A percentile compares a stretch with the other conserved stretches of the same genome.
phyloP scores from a whole-genome alignment of 2,329 filamentous ascomycete species.

The Cercospora sp. region DNA sequence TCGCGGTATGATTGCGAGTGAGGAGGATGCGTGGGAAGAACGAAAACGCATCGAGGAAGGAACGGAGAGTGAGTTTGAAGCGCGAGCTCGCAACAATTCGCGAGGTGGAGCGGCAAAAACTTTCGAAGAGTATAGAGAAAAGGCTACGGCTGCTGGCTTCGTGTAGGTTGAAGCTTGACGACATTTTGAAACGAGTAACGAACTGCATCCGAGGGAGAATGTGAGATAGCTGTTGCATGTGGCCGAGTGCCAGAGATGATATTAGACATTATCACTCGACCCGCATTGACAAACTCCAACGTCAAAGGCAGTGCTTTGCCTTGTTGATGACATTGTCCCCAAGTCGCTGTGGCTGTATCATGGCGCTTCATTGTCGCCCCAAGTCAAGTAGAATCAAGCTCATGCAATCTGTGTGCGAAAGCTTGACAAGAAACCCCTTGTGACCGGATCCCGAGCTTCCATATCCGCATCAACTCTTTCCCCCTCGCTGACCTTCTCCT shows the following conservation, averaged over 20 bases:
- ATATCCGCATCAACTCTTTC: not conserved
- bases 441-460: conserved; percentile 1
- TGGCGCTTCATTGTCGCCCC: not conserved
- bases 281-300: not conserved
- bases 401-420: conserved; percentile 16
- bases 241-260: not conserved
- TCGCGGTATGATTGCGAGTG: conserved; percentile 42
- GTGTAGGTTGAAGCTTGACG: conserved; percentile 11
- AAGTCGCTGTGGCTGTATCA: not conserved
- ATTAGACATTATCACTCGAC: not conserved
- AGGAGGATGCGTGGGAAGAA: conserved; percentile 51
- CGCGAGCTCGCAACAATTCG: conserved; percentile 33
- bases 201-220: not conserved
- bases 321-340: not conserved
- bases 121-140: conserved; percentile 52
- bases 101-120: conserved; percentile 37
- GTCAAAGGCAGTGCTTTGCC: not conserved
- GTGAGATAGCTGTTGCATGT: not conserved
- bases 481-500: not conserved
- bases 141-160: conserved; percentile 40
- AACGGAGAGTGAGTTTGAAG: conserved; percentile 33
- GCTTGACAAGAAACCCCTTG: conserved; percentile 17
- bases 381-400: conserved; percentile 4
- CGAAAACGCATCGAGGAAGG: conserved; percentile 35
- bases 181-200: not conserved